Base-by-base conservation (phyloP, 2,329 filamentous ascomycete species). In the Penicillium sp. region DNA sequence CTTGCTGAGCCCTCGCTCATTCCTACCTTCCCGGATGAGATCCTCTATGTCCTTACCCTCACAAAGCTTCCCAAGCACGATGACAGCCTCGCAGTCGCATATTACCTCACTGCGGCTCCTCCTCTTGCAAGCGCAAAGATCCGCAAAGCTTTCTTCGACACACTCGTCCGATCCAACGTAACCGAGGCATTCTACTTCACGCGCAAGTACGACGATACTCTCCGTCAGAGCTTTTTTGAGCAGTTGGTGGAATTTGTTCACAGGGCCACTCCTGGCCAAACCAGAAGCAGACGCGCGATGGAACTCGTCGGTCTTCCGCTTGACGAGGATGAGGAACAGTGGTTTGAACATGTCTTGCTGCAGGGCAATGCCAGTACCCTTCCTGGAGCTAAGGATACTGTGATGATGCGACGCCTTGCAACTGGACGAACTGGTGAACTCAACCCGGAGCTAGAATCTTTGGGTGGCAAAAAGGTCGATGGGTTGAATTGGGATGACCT, bases 1-100 rank as follows among this genome's bases (percentile, higher is more conserved):
- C 82, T 96, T 14, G 87, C 89, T 4, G 88, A 94, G 66, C 90
- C 91, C 0, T 90, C 88, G 1, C 81, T 95, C 5, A 85, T 88
- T 20, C 86, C 89, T 35, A 91, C 91, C 52, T 95, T 94, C 67
- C 83, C 89, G 55, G 90, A 94, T 74, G 89, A 95, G 59, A 92
- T 95, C 50, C 81, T 94, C 63, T 82, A 82, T 26, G 81, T 82
- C 5, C 82, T 94, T 5, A 84, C 90, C 50, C 81, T 82, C 37
- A 61, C 72, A 3, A 81, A 85, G 61, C 80, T 85, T 37, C 76
- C 80, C 40, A 76, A 81, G 46, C 78, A 79, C 55, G 86, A 90
- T 68, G 83, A 84, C 65, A 81, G 77, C 26, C 79, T 92, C 2
- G 83, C 89, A 0, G 80, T 94, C 29, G 87, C 89, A 11, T 95